These are phyloP conservation scores for Aspergillaceae sp. DNA, from an alignment of 2,329 filamentous ascomycete species.

Conservation along the genomic window DNA sequence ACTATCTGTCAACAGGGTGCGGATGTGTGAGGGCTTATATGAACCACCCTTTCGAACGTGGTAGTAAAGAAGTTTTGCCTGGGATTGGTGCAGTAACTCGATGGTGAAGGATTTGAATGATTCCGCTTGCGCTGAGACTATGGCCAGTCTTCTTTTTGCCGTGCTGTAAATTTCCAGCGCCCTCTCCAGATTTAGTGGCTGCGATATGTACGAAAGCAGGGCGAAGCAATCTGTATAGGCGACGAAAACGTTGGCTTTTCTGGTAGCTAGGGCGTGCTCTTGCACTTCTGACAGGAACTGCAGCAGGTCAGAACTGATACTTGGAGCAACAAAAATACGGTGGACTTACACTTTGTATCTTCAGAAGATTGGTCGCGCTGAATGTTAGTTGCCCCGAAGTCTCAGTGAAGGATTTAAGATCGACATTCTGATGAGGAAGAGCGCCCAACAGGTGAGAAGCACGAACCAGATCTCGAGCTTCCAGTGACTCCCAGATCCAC, in stretches of 20 bases:
- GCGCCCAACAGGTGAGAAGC: slow-evolving; percentile 34
- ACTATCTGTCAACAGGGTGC: slow-evolving; percentile 52
- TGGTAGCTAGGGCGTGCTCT: slow-evolving; percentile 49
- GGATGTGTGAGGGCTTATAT: slow-evolving; percentile 60
- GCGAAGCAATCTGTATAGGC: slow-evolving; percentile 54
- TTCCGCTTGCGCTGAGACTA: slow-evolving; percentile 34
- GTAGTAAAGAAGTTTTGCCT: slow-evolving; percentile 56
- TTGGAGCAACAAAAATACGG: neutral
- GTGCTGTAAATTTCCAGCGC: slow-evolving; percentile 35
- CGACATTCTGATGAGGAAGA: slow-evolving; percentile 28
- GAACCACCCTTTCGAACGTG: slow-evolving; percentile 55
- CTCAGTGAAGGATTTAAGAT: slow-evolving; percentile 21
- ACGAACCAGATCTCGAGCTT: slow-evolving; percentile 25
- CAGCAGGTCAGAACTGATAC: slow-evolving; percentile 40
- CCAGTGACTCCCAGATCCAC: slow-evolving; percentile 62
- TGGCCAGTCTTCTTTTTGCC: slow-evolving; percentile 35
- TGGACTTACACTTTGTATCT: slow-evolving; percentile 31
- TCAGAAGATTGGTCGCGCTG: slow-evolving; percentile 29
- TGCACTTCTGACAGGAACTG: slow-evolving; percentile 47
- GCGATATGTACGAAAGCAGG: slow-evolving; percentile 59
- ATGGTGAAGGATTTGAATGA: slow-evolving; percentile 25
- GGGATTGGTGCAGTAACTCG: slow-evolving; percentile 62
- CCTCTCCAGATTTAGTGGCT: slow-evolving; percentile 21
- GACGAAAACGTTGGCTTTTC: slow-evolving; percentile 42
- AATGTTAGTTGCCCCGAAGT: slow-evolving; percentile 10